Base-by-base conservation (phyloP, 495 filamentous ascomycete genomes). In the Penicillium ochrochloron region DNA sequence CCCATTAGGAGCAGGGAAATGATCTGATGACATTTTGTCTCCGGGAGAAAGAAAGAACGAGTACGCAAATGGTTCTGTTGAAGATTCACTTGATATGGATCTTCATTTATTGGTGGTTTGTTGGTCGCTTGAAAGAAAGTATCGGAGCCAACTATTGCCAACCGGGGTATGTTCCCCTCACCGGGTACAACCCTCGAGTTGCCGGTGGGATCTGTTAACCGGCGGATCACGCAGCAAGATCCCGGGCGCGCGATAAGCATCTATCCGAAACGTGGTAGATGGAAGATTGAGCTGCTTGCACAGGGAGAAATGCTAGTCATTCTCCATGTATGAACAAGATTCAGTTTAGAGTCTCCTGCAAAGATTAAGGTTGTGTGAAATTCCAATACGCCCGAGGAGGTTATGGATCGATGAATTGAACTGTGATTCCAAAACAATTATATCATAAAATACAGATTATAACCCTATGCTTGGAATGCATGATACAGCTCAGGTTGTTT, bases 1-100 rank as follows among this genome's bases (percentile, higher is more conserved):
- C 17, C 89, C 83, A 48, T 87, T 81, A 4, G 82, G 57, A 8
- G 74, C 67, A 1, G 79, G 79, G 14, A 64, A 50, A 52, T 69
- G 66, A 23, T 62, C 66, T n/a, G 63, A 57, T 31, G 37, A 2
- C 59, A 66, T 69, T 31, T 56, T 21, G 17, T 10, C 17, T 37
- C 9, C 21, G 44, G 44, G 2, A 9, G n/a, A 14, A 19, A 11
- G 5, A 34, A 19, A 55, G 29, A 14, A 23, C 4, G 17, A n/a
- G 31, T 23, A 35, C 17, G 2, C 9, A 21, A 55, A 55, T 12
- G 19, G 3, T 8, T 10, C 1, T 17, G 23, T 6, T 4, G 15
- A 17, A 15, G 48, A 10, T 29, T 25, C 10, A 6, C 3, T 51
- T 29, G 44, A 23, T 14, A 51, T 17, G 21, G 25, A 5, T 14